Evolutionary conservation across 1,284 basidiomycete species (phyloP).

Genomic region (Veloporphyrellus conicus): DNA sequence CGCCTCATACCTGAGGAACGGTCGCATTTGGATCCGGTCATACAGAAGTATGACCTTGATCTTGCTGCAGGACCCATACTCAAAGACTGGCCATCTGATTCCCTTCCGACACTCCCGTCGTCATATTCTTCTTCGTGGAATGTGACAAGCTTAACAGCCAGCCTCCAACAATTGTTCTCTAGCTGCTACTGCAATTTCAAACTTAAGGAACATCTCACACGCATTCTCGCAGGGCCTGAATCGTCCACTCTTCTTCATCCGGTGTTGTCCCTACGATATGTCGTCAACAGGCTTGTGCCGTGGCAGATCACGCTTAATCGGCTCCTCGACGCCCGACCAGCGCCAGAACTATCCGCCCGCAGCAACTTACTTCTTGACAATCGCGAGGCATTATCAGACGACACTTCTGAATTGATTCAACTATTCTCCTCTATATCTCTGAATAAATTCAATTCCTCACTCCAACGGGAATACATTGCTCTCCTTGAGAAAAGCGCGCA

Average conservation of each 20-base stretch:
- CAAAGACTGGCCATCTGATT: background rate
- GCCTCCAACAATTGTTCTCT: conserved; percentile 1
- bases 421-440: background rate
- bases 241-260: too few species aligned
- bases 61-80: background rate
- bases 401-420: background rate
- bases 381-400: background rate
- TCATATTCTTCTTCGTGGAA: background rate
- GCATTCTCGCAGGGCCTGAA: background rate
- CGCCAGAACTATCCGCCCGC: too few species aligned
- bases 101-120: background rate
- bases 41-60: background rate
- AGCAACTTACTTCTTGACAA: too few species aligned
- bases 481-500: background rate
- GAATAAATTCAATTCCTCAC: background rate
- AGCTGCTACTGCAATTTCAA: background rate
- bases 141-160: background rate
- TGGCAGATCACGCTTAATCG: too few species aligned
- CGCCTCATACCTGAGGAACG: background rate
- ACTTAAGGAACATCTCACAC: background rate
- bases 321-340: too few species aligned
- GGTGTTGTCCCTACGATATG: too few species aligned
- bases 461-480: background rate
- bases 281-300: too few species aligned
- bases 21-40: background rate